Evolutionary conservation across 768 basidiomycete species (phyloP).

Genomic region (Boletus huronensis): DNA sequence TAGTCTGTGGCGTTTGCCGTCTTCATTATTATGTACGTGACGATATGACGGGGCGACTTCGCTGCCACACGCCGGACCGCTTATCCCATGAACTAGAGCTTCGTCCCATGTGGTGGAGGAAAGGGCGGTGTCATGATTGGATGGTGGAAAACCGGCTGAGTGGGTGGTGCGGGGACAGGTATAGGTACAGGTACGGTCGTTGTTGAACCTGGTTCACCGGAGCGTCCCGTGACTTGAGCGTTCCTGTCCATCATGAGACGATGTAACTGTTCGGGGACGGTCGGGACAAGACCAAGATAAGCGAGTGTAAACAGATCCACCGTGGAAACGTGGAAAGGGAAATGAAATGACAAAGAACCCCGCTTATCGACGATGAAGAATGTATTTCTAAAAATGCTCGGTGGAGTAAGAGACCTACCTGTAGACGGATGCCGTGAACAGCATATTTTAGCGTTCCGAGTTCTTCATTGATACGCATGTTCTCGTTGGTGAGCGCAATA

Average conservation of each 20-base stretch:
- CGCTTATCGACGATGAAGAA: background rate
- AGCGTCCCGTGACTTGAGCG: conserved; percentile 50
- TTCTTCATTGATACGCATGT: conserved; percentile 69
- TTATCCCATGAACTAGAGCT: conserved; percentile 20
- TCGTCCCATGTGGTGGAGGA: conserved; percentile 29
- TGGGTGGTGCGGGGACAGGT: conserved; percentile 18
- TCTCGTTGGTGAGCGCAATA: conserved; percentile 67
- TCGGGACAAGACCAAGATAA: conserved; percentile 15
- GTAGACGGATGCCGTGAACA: conserved; percentile 75
- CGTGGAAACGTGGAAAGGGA: conserved; percentile 5
- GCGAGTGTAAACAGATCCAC: conserved; percentile 7
- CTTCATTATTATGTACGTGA: conserved; percentile 23
- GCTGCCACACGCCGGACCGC: background rate
- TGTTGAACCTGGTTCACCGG: conserved; percentile 22
- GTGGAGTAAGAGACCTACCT: conserved; percentile 43
- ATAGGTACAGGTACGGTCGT: conserved; percentile 19
- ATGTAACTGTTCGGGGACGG: conserved; percentile 44
- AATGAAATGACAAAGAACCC: conserved; percentile 5
- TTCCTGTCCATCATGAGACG: conserved; percentile 76
- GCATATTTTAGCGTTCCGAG: conserved; percentile 63
- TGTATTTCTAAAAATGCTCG: background rate
- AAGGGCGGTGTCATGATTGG: conserved; percentile 33
- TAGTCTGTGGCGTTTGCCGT: background rate
- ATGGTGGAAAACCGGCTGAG: conserved; percentile 24
- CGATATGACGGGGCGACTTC: background rate